Evolutionary conservation across 768 basidiomycete genomes (phyloP), one percentile per base, ranked within the genome.

Genomic region (Hirschioporus abietinus): DNA sequence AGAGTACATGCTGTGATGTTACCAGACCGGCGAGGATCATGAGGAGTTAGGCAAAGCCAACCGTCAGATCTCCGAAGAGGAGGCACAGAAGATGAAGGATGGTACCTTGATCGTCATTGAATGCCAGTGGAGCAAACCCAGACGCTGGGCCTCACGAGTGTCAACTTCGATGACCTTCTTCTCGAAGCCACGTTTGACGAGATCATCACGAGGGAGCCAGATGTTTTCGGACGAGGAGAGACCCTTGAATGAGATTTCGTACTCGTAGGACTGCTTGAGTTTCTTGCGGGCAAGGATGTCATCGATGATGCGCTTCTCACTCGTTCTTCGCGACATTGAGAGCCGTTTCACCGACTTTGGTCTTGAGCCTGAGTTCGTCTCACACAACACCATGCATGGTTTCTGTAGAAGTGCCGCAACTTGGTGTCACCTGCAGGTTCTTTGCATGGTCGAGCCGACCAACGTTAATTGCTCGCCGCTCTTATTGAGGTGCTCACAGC

Each of bases 1-100:
- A 72, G 96, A 98, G 82, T 98, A 98, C 86, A 95, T 98, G 93
- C 83, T 98, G 71, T 98, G 96, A 96, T 95, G 96, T 81, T 98
- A 97, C 88, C 96, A 98, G 86, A 98, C 96, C 67, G 96, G 96
- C 78, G 96, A 98, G 79, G 96, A 98, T 84, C 80, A 96, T 77
- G 96, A 98, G 82, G 96, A 97, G 83, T 86, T 98, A 88, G 81
- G 80, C 80, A 98, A 97, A 87, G 95, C 93, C 66, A 88, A 79
- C 78, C 91, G 94, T 71, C 84, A 89, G 79, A 92, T 98, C 78
- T 82, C 86, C 68, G 93, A 90, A 65, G 95, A 92, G 77, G 96
- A 98, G 79, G 79, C 82, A 69, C 78, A 92, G 83, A 96, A 95
- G 88, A 98, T 98, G 96, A 93, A 96, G 84, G 96, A 98, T 73